These are phyloP conservation scores for Pythium monospermum DNA, from an alignment of 352 stramenopile genomes.

Conservation along the genomic window DNA sequence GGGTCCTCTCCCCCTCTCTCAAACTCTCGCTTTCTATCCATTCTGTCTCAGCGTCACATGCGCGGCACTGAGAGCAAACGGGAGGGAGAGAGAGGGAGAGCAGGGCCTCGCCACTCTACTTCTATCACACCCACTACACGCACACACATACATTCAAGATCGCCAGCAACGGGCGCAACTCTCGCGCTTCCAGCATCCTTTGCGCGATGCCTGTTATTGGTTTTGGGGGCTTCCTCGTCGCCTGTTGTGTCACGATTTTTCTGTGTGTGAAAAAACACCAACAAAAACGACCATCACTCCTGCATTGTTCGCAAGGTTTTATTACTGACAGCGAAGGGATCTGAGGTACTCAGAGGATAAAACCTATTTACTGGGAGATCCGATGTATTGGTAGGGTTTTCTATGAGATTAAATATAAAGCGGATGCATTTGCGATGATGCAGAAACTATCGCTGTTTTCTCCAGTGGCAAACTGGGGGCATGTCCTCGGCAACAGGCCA, in stretches of 20 bases:
- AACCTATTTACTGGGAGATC: slow-evolving; percentile 10
- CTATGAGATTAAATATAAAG: too few relatives aligned
- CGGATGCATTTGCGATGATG: too few relatives aligned
- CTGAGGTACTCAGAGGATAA: not conserved
- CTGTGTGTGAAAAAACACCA: too few relatives aligned
- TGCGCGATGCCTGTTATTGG: slow-evolving; percentile 1
- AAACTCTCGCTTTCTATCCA: too few relatives aligned
- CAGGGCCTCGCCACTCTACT: too few relatives aligned
- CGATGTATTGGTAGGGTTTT: not conserved
- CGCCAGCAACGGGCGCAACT: slow-evolving; percentile 71
- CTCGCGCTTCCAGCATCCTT: slow-evolving; percentile 76
- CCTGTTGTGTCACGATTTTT: slow-evolving; percentile 15
- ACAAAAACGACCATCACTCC: slow-evolving; percentile 21
- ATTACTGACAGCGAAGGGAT: not conserved
- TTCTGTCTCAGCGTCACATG: too few relatives aligned
- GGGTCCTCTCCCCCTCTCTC: not conserved
- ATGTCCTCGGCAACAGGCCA: too few relatives aligned
- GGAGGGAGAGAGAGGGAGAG: too few relatives aligned
- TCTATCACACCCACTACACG: not conserved
- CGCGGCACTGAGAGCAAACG: too few relatives aligned
- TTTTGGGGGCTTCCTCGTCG: slow-evolving; percentile 19
- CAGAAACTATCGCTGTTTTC: too few relatives aligned
- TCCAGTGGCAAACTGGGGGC: not conserved
- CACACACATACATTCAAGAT: slow-evolving; percentile 83
- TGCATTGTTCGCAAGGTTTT: slow-evolving; percentile 8